Conservation (phyloP, 202 grass and related monocot species). For the Setaria viridis region DNA sequence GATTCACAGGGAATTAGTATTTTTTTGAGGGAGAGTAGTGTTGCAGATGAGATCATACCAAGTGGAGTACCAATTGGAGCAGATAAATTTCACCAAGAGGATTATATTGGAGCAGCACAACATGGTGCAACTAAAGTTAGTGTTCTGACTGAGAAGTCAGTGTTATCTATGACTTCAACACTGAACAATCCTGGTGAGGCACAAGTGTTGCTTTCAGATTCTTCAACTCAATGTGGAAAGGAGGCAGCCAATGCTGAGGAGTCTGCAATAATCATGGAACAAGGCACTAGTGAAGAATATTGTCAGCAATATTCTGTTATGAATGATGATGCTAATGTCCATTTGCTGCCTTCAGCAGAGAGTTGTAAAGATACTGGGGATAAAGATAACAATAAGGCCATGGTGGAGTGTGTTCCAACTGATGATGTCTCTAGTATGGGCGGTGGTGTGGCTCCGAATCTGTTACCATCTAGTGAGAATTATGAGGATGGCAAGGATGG, state of each 20-base stretch:
- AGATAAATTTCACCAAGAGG: not conserved
- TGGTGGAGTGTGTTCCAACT: not conserved
- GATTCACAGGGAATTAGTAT: constrained; percentile 19
- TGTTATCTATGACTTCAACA: not conserved
- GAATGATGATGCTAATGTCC: not conserved
- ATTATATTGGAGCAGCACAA: not conserved
- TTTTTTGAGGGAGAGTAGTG: constrained; percentile 1
- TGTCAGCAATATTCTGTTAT: not conserved
- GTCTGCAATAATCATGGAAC: constrained; percentile 7
- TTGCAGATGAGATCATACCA: not conserved
- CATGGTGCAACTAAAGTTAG: not conserved
- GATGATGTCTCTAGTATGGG: constrained; percentile 15
- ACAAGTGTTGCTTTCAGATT: constrained; percentile 4
- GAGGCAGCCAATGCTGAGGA: not conserved
- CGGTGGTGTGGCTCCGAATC: not conserved
- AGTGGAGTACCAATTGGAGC: not conserved
- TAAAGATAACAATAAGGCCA: not conserved
- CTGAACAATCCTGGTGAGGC: constrained; percentile 10
- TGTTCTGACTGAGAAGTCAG: not conserved
- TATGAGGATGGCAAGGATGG: not conserved
- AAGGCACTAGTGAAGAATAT: constrained; percentile 22
- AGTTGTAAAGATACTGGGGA: not conserved
- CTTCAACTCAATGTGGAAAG: not conserved
- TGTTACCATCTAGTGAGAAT: not conserved
- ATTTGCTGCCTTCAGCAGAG: constrained; percentile 10